Base-by-base conservation (phyloP, 331 rosid species). In the Phaseolus coccineus region DNA sequence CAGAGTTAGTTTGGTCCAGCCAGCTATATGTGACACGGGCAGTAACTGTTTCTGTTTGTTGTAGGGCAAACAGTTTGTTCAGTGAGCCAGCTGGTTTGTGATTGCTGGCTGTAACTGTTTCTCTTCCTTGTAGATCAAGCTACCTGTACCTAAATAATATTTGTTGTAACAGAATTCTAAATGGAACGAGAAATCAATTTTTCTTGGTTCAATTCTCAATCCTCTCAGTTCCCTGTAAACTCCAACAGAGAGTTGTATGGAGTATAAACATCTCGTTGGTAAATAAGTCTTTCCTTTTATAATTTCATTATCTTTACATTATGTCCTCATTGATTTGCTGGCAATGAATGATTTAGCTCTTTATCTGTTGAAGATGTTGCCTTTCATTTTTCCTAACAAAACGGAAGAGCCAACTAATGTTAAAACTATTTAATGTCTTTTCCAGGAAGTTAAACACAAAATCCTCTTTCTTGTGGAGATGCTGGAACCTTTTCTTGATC, bases 391-490 rank as follows among this genome's bases (percentile, higher is more conserved):
- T 25, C 30, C 14, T 28, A 13, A 61, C 22, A 35, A 39, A 37
- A 19, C 27, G 14, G 15, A 65, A 52, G 44, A 11, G 35, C 74
- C 51, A 66, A 61, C 61, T 72, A 28, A 37, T 68, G 37, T 68
- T 77, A 3, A 48, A 67, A 24, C 28, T 82, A 46, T 83, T 62
- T 61, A 52, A 51, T 15, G 13, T 74, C 73, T 78, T 50, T 75
- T 83, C 58, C 85, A 94, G 98, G 98, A 94, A 87, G 97, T 88
- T 35, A 91, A 94, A 84, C 90, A 83, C 83, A 91, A 77, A 82
- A 89, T 94, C 82, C 93, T 94, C 65, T 94, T 94, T 86, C 97
- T 94, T 81, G 87, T 92, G 83, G 98, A 94, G 90, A 92, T 94
- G 95, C 88, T 94, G 53, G 97, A 94, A 85, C 93, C 97, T 67